Evolutionary conservation across 768 basidiomycete genomes (phyloP), one percentile per base, ranked within the genome.

Genomic region (Grammothele lineata): DNA sequence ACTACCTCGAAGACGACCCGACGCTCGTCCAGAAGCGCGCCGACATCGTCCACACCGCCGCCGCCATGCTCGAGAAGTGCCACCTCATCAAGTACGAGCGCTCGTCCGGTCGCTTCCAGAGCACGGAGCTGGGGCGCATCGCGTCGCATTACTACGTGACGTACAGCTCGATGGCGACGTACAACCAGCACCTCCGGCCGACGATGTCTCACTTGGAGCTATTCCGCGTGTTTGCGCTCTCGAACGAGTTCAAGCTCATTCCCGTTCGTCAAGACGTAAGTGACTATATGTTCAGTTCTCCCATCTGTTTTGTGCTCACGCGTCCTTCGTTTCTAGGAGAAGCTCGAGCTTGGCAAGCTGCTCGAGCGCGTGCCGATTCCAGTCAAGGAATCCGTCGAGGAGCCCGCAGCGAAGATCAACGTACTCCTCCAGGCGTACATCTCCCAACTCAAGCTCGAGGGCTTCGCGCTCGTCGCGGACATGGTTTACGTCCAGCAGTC

Each of bases 401-500:
- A 99, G 58, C 92, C 93, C 0, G 87, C 92, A 0, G 89, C 96
- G 7, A 99, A 99, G 70, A 92, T 97, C 65, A 98, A 98, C 57
- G 95, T 97, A 2, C 74, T 98, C 0, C 71, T 99, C 1, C 95
- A 99, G 61, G 84, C 94, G 0, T 98, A 88, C 64, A 92, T 98
- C 54, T 96, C 93, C 0, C 83, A 90, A 48, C 80, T 97, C 40
- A 97, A 93, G 66, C 77, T 99, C 3, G 91, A 95, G 53, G 92
- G 87, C 1, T 90, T 92, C 53, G 88, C 88, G 0, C 77, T 92
- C 1, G 83, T 92, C 2, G 87, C 89, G 0, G 88, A 92, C 55
- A 92, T 91, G 90, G 92, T 99, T 8, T 98, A 93, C 61, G 87
- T 99, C 3, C 91, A 93, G 48, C 96, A 99, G 59, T 96, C 93